phyloP scores from a whole-genome alignment of 2,329 filamentous ascomycete genomes.

The Aspergillus luchuensis region DNA sequence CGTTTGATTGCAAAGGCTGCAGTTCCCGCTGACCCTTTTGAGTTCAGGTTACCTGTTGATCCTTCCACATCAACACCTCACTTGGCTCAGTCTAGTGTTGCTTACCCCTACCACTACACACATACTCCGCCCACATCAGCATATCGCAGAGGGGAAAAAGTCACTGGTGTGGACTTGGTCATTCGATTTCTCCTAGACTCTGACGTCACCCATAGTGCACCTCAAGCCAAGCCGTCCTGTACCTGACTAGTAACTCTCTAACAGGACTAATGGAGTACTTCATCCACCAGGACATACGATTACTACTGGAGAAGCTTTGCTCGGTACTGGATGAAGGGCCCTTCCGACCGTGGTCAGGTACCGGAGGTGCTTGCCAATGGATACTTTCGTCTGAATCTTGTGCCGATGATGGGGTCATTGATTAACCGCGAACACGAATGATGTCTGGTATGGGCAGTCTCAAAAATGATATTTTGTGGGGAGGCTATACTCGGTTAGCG shows the following conservation, averaged over 20 bases:
- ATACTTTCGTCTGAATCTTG: background rate
- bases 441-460: background rate
- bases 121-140: background rate
- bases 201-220: background rate
- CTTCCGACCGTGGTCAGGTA: background rate
- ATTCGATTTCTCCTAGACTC: no score
- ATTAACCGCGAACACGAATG: background rate
- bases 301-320: background rate
- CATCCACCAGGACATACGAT: background rate
- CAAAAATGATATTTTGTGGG: conserved; percentile 6
- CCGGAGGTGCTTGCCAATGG: background rate
- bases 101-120: background rate
- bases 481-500: background rate
- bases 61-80: background rate
- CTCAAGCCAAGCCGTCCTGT: background rate
- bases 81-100: background rate
- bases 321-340: background rate
- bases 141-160: background rate
- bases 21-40: background rate
- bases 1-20: background rate
- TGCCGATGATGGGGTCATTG: background rate
- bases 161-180: background rate
- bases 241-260: background rate
- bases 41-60: background rate
- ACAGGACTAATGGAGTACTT: background rate